Percentiles rank a stretch among this genome's conserved stretches.
phyloP scores from a whole-genome alignment of 805 yeast genomes.

The Wilhelminamyces savonicus region DNA sequence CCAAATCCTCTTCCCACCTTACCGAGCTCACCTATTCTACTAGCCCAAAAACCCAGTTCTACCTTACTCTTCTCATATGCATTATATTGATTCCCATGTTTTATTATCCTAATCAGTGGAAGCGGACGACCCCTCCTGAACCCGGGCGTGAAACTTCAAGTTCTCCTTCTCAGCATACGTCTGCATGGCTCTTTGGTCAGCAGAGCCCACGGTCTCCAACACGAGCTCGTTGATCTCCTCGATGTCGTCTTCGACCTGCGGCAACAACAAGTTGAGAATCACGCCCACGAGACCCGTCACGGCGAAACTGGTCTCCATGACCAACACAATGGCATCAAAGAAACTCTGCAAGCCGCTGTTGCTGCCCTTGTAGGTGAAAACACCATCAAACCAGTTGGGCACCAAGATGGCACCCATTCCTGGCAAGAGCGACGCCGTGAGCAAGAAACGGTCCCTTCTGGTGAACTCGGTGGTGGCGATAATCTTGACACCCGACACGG shows the following conservation, averaged over 20 bases:
- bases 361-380: conserved; percentile 62
- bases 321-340: conserved; percentile 59
- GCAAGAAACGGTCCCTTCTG: conserved; percentile 67
- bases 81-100: too few species aligned
- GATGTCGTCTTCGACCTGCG: conserved; percentile 47
- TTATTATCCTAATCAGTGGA: too few species aligned
- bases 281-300: conserved; percentile 62
- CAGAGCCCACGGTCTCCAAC: conserved; percentile 36
- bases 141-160: too few species aligned
- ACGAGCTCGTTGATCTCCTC: conserved; percentile 43
- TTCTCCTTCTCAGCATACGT: conserved; percentile 26
- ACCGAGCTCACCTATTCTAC: too few species aligned
- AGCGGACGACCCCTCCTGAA: too few species aligned
- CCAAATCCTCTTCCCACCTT: too few species aligned
- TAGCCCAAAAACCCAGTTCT: too few species aligned
- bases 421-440: conserved; percentile 57
- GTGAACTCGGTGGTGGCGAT: conserved; percentile 57
- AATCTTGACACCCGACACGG: conserved; percentile 67
- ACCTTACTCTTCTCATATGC: too few species aligned
- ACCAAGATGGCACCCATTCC: conserved; percentile 66
- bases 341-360: conserved; percentile 55
- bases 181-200: conserved; percentile 30
- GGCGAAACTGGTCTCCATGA: conserved; percentile 71
- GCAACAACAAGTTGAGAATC: conserved; percentile 54
- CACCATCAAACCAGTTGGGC: conserved; percentile 55